Evolutionary conservation across 805 yeast species (phyloP).

Genomic region (Candida wancherniae): DNA sequence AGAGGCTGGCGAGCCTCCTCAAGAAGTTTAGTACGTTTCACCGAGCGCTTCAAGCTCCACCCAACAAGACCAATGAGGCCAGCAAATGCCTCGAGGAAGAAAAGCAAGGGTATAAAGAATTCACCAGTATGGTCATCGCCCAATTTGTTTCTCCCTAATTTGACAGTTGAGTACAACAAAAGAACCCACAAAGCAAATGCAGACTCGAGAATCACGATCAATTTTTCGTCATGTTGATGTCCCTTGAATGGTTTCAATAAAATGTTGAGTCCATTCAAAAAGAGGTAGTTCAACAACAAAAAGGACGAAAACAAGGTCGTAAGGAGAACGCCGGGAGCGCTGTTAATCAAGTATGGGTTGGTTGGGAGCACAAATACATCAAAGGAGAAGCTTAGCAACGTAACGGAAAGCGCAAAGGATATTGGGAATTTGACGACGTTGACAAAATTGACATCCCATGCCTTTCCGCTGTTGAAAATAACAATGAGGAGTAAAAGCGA

Average conservation of each 20-base stretch:
- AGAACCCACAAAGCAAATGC: conserved; percentile 54
- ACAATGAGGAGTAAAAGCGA: conserved; percentile 42
- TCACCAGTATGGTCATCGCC: conserved; percentile 51
- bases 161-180: conserved; percentile 42
- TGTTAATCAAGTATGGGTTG: conserved; percentile 36
- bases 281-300: conserved; percentile 50
- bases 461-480: conserved; percentile 42
- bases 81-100: conserved; percentile 42
- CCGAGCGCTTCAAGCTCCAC: conserved; percentile 29
- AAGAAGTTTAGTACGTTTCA: conserved; percentile 2
- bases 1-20: conserved; percentile 30
- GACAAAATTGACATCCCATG: conserved; percentile 42
- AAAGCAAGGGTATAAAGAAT: conserved; percentile 44
- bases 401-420: conserved; percentile 33
- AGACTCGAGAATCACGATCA: conserved; percentile 51
- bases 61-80: conserved; percentile 51
- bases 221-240: conserved; percentile 47
- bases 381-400: conserved; percentile 23
- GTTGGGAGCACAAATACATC: conserved; percentile 16
- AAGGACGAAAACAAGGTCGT: conserved; percentile 41
- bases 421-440: conserved; percentile 56
- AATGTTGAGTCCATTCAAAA: conserved; percentile 44
- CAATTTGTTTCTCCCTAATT: conserved; percentile 40
- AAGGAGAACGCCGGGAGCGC: conserved; percentile 35
- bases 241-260: conserved; percentile 30